Percentiles rank a stretch among this genome's conserved stretches.
Conservation (phyloP, 306 rosid species). For the Vigna radiata region DNA sequence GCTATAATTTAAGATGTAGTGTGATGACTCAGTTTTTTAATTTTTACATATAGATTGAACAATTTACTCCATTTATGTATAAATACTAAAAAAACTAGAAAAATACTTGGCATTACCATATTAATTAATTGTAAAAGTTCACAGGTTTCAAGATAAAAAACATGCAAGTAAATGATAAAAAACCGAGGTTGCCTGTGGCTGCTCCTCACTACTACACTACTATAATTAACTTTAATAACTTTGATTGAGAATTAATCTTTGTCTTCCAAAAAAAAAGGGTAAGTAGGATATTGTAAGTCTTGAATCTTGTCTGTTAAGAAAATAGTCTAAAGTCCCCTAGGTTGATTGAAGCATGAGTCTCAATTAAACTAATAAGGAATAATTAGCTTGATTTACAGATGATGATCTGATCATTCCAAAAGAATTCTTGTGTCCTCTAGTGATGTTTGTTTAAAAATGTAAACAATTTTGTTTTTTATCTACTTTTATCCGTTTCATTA, state of each 20-base stretch:
- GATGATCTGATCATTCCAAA: background rate
- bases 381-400: background rate
- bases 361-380: constrained; percentile 15
- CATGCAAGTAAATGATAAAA: background rate
- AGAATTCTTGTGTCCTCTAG: no score
- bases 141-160: no score
- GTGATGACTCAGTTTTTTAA: background rate
- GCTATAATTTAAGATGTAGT: no score
- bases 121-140: background rate
- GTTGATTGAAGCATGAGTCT: constrained; percentile 8
- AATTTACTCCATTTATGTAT: background rate
- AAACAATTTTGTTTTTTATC: background rate
- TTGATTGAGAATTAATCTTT: constrained; percentile 6
- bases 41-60: background rate
- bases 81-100: background rate
- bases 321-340: background rate
- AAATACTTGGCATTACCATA: background rate
- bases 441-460: background rate
- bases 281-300: constrained; percentile 15
- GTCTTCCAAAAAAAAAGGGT: constrained; percentile 12
- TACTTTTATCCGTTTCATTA: constrained; percentile 11
- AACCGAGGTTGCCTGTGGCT: background rate
- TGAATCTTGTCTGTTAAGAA: constrained; percentile 18
- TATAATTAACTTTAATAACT: background rate
- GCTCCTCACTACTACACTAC: background rate